Evolutionary conservation across 257 asterid genomes (phyloP).

Genomic region (Anisodus acutangulus): DNA sequence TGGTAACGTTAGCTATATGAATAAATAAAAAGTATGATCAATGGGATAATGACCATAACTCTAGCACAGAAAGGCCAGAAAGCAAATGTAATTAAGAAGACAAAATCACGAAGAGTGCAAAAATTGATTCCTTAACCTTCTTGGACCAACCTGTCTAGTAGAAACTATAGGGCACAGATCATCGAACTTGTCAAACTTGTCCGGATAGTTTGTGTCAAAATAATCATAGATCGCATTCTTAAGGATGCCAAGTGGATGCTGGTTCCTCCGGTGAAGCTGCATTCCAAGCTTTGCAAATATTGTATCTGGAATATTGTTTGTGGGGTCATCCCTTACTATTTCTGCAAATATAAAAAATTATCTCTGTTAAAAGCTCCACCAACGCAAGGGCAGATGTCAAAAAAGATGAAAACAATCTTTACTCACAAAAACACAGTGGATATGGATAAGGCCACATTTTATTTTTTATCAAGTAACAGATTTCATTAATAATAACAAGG

Average conservation of each 20-base stretch:
- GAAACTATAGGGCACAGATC: slow-evolving; percentile 79
- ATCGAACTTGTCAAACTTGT: slow-evolving; percentile 78
- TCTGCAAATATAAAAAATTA: slow-evolving; percentile 48
- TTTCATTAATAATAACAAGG: no score
- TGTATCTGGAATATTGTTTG: slow-evolving; percentile 88
- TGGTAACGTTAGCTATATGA: not conserved
- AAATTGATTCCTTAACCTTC: not conserved
- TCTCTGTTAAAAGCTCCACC: slow-evolving; percentile 1
- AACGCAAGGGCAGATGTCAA: not conserved
- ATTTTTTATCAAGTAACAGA: no score
- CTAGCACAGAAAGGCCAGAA: slow-evolving; percentile 5
- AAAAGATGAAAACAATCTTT: not conserved
- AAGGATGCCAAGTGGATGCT: slow-evolving; percentile 89
- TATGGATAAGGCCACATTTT: not conserved
- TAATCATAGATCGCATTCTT: slow-evolving; percentile 85
- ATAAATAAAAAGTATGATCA: not conserved
- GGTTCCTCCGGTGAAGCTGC: slow-evolving; percentile 93
- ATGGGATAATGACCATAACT: not conserved
- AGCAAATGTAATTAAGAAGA: not conserved
- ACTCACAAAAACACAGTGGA: not conserved
- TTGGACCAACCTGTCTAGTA: slow-evolving; percentile 59
- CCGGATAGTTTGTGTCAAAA: slow-evolving; percentile 76
- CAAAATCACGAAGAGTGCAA: not conserved
- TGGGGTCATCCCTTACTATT: slow-evolving; percentile 86
- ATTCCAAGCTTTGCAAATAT: slow-evolving; percentile 88